A percentile compares a stretch with the other conserved stretches of the same genome.
These are phyloP conservation scores for Waltergamsia citrina DNA, from an alignment of 2,329 filamentous ascomycete genomes.

Conservation along the genomic window DNA sequence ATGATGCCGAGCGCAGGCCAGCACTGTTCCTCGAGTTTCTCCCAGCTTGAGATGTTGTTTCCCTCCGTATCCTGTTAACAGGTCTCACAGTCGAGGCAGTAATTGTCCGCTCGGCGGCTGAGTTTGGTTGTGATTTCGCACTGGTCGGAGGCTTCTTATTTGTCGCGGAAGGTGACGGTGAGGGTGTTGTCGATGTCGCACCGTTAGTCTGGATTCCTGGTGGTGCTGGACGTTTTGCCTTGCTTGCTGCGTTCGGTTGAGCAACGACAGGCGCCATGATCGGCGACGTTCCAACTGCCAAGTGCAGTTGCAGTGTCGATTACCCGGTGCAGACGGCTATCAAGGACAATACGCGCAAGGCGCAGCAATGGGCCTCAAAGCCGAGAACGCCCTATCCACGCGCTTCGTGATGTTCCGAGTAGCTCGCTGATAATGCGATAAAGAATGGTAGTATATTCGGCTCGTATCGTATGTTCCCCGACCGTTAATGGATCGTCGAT, in stretches of 20 bases:
- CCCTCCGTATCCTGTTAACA: slow-evolving; percentile 49
- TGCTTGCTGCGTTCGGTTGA: slow-evolving; percentile 35
- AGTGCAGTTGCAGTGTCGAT: too few species aligned
- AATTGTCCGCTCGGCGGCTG: slow-evolving; percentile 21
- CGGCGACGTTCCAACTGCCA: too few species aligned
- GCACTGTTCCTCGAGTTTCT: slow-evolving; percentile 41
- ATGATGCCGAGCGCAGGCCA: slow-evolving; percentile 37
- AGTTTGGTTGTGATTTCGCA: slow-evolving; percentile 23
- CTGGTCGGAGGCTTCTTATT: slow-evolving; percentile 43
- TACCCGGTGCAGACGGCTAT: too few species aligned
- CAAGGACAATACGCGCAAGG: too few species aligned
- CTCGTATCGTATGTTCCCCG: too few species aligned
- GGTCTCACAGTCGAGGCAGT: slow-evolving; percentile 35
- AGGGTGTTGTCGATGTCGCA: slow-evolving; percentile 44
- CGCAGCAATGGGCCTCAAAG: too few species aligned
- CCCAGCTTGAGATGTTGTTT: slow-evolving; percentile 32
- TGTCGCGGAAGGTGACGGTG: slow-evolving; percentile 48
- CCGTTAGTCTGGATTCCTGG: slow-evolving; percentile 60
- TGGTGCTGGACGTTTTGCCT: slow-evolving; percentile 60
- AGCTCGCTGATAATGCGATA: background rate
- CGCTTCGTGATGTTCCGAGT: too few species aligned
- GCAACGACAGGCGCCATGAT: slow-evolving; percentile 45
- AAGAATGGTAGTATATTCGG: background rate
- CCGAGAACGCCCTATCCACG: too few species aligned
- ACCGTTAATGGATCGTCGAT: background rate